Evolutionary conservation across 305 asterid genomes (phyloP).

Genomic region (Rubia balearica): DNA sequence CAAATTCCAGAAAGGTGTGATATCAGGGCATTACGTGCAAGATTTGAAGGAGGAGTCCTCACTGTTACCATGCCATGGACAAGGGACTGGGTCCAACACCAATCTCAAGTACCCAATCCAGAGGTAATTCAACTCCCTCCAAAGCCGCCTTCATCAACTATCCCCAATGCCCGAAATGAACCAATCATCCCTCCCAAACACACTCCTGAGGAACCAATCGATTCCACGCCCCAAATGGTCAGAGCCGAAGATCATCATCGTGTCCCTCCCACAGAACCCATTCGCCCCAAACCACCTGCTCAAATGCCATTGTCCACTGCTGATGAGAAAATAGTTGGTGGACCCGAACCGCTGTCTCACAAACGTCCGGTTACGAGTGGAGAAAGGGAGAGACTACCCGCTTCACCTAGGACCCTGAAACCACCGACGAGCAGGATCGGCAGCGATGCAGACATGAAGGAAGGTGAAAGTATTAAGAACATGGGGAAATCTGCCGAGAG

Average conservation of each 20-base stretch:
- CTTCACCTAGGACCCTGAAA: neutral
- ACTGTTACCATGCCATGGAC: constrained; percentile 45
- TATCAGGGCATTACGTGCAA: constrained; percentile 50
- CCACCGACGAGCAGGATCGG: neutral
- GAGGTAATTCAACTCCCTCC: neutral
- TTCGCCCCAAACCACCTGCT: constrained; percentile 8
- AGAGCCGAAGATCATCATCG: too few relatives aligned
- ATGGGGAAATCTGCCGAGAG: neutral
- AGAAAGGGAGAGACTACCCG: neutral
- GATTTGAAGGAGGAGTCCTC: constrained; percentile 52
- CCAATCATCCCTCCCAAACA: neutral
- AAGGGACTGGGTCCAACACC: constrained; percentile 4
- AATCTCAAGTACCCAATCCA: neutral
- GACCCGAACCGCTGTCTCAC: neutral
- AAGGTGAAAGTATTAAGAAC: constrained; percentile 3
- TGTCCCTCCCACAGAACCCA: constrained; percentile 1
- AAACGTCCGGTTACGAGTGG: neutral
- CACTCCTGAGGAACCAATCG: too few relatives aligned
- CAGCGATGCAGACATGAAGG: constrained; percentile 2
- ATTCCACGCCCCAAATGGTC: too few relatives aligned
- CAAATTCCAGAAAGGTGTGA: constrained; percentile 48
- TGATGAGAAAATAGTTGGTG: constrained; percentile 11
- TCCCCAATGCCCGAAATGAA: neutral
- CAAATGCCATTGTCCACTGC: constrained; percentile 4
- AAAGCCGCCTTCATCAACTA: neutral